A percentile compares a stretch with the other conserved stretches of the same genome.
phyloP scores from a whole-genome alignment of 441 rosid species.

The Mallotus japonicus region DNA sequence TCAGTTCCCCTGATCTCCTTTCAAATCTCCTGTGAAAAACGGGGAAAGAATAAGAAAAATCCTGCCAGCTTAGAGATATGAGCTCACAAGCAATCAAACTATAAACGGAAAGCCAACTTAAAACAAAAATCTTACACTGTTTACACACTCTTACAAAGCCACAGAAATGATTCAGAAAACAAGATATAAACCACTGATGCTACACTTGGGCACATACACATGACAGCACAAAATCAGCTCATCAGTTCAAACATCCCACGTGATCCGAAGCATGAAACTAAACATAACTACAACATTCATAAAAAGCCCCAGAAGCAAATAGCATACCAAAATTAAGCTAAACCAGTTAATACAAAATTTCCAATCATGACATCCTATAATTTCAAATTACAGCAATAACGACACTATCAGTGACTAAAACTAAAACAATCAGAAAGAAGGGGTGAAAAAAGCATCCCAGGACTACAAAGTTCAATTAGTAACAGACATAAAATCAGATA shows the following conservation, averaged over 20 bases:
- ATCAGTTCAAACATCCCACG: neutral
- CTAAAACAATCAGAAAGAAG: neutral
- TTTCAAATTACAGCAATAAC: slow-evolving; percentile 10
- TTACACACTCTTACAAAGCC: neutral
- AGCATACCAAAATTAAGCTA: slow-evolving; percentile 9
- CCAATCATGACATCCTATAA: slow-evolving; percentile 8
- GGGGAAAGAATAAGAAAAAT: slow-evolving; percentile 2
- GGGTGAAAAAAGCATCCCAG: neutral
- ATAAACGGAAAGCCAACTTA: slow-evolving; percentile 8
- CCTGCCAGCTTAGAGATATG: slow-evolving; percentile 11
- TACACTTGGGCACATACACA: neutral
- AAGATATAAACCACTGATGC: neutral
- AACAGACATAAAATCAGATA: slow-evolving; percentile 19
- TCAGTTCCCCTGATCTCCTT: slow-evolving; percentile 30
- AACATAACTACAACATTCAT: neutral
- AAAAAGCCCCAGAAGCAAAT: slow-evolving; percentile 18
- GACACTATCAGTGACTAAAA: slow-evolving; percentile 15
- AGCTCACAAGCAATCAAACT: neutral
- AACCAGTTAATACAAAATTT: slow-evolving; percentile 11
- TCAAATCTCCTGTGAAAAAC: slow-evolving; percentile 39
- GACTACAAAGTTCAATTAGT: neutral
- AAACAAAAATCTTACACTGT: neutral
- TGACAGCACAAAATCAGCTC: neutral
- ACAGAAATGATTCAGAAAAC: slow-evolving; percentile 1
- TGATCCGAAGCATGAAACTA: neutral